A percentile compares a stretch with the other conserved stretches of the same genome.
These are phyloP conservation scores for Stenogyne calaminthoides DNA, from an alignment of 305 asterid genomes.

Conservation along the genomic window DNA sequence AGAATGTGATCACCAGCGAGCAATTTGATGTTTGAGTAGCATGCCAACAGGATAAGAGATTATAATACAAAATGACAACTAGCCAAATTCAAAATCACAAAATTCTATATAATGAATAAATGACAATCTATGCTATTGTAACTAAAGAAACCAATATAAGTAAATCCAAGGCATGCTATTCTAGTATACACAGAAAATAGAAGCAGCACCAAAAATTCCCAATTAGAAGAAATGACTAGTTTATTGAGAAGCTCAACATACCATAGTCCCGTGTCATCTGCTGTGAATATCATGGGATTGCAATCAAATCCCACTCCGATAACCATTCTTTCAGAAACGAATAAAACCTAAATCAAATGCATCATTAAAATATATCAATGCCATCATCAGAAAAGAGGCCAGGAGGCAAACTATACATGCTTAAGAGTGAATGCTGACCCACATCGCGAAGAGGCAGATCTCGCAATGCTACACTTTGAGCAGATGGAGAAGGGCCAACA, in stretches of 20 bases:
- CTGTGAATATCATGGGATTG: constrained; percentile 88
- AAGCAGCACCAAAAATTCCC: neutral
- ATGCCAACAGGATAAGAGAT: neutral
- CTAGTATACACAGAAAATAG: neutral
- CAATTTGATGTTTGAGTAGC: no score
- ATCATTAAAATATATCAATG: constrained; percentile 34
- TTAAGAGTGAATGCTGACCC: constrained; percentile 95
- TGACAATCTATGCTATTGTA: neutral
- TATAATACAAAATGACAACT: constrained; percentile 13
- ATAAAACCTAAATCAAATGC: constrained; percentile 63
- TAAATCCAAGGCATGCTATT: constrained; percentile 2
- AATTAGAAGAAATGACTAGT: constrained; percentile 23
- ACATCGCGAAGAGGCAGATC: constrained; percentile 99
- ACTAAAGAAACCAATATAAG: neutral
- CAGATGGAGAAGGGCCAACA: constrained; percentile 95
- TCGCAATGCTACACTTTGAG: constrained; percentile 93
- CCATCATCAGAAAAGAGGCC: constrained; percentile 32
- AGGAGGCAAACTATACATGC: constrained; percentile 30
- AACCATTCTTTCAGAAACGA: constrained; percentile 86
- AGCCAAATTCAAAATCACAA: neutral
- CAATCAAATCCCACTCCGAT: constrained; percentile 98
- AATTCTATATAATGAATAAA: neutral
- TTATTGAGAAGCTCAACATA: constrained; percentile 42
- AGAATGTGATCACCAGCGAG: neutral
- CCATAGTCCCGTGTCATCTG: constrained; percentile 94